Percentiles rank a stretch among this genome's conserved stretches.
These are phyloP conservation scores for Lachnellula suecica DNA, from an alignment of 2,329 filamentous ascomycete species.

Conservation along the genomic window DNA sequence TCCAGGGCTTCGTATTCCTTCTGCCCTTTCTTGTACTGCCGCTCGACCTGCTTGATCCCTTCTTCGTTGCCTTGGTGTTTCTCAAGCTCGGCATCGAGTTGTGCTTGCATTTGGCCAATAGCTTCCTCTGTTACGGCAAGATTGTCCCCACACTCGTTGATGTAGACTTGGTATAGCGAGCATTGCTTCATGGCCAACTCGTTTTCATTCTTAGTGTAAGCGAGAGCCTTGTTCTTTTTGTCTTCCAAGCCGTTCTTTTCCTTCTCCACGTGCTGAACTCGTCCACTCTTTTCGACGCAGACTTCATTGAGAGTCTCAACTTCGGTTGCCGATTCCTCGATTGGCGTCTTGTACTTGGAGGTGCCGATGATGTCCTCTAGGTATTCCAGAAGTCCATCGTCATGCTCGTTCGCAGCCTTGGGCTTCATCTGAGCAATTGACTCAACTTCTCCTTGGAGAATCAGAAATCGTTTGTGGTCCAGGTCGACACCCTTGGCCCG, in stretches of 20 bases:
- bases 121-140: conserved; percentile 86
- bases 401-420: conserved; percentile 91
- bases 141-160: conserved; percentile 86
- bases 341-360: conserved; percentile 95
- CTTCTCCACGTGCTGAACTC: conserved; percentile 97
- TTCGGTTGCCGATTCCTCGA: conserved; percentile 88
- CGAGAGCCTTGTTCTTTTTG: conserved; percentile 92
- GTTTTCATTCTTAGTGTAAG: conserved; percentile 89
- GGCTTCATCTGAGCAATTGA: conserved; percentile 99
- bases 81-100: conserved; percentile 83
- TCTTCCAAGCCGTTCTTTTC: conserved; percentile 91
- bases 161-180: conserved; percentile 88
- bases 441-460: conserved; percentile 95
- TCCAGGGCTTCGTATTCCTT: conserved; percentile 83
- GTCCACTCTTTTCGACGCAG: conserved; percentile 90
- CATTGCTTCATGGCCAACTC: conserved; percentile 88
- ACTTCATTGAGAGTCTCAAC: conserved; percentile 92
- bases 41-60: conserved; percentile 85
- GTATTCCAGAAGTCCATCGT: conserved; percentile 94
- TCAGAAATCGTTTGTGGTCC: conserved; percentile 97
- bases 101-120: conserved; percentile 83
- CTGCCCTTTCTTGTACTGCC: conserved; percentile 75
- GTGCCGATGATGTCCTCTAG: conserved; percentile 98
- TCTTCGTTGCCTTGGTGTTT: conserved; percentile 90
- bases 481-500: conserved; percentile 88